phyloP scores from a whole-genome alignment of 2,329 filamentous ascomycete species.

The Sarocladiaceae sp. region DNA sequence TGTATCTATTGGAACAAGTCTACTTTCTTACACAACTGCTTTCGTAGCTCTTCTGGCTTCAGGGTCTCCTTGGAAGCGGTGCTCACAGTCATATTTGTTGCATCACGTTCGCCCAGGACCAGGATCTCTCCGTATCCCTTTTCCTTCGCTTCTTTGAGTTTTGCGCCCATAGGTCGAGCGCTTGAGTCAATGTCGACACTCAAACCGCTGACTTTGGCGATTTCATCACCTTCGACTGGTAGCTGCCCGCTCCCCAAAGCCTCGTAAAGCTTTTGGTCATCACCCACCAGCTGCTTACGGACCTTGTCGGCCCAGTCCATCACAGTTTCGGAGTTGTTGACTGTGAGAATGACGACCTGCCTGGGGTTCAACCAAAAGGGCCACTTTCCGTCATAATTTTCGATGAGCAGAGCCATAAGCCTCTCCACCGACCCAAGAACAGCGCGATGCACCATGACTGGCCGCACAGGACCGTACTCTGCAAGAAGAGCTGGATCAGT shows the following conservation, averaged over 20 bases:
- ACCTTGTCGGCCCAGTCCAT: conserved; percentile 43
- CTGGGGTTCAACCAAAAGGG: conserved; percentile 86
- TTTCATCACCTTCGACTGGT: conserved; percentile 20
- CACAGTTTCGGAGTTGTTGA: conserved; percentile 58
- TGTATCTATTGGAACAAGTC: conserved; percentile 41
- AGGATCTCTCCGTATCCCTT: conserved; percentile 72
- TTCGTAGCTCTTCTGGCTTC: conserved; percentile 39
- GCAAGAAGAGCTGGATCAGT: conserved; percentile 42
- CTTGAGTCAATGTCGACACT: conserved; percentile 68
- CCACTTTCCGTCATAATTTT: conserved; percentile 75
- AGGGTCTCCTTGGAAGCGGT: conserved; percentile 32
- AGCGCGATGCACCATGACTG: conserved; percentile 81
- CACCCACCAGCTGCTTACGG: conserved; percentile 48
- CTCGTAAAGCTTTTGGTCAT: conserved; percentile 25
- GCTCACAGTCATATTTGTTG: conserved; percentile 52
- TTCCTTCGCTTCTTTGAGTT: conserved; percentile 66
- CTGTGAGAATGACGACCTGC: conserved; percentile 69
- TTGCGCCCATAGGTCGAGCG: conserved; percentile 58
- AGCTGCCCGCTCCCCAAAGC: conserved; percentile 20
- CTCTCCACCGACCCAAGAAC: conserved; percentile 82
- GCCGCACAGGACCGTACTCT: conserved; percentile 55
- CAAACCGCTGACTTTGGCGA: conserved; percentile 50
- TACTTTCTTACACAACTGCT: conserved; percentile 40
- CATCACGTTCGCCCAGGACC: conserved; percentile 65
- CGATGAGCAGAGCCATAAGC: conserved; percentile 79